Evolutionary conservation across 495 filamentous ascomycete species (phyloP), one percentile per base, ranked within the genome.

Genomic region (Physcia stellaris): DNA sequence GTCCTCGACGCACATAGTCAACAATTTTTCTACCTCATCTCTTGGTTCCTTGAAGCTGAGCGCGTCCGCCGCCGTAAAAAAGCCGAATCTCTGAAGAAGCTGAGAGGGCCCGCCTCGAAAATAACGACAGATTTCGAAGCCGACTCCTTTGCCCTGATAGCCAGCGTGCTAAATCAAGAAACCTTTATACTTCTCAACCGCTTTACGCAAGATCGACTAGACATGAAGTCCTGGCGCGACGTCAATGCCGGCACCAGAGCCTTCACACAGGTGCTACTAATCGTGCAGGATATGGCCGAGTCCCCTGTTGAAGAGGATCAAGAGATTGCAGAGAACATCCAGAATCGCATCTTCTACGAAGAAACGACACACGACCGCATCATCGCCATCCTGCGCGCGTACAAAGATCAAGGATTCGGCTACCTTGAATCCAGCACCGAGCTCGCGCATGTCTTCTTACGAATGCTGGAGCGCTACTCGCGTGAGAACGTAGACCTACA

Each of bases 321-420:
- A 56, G 92, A 96, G 43, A 95, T 99, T 49, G 92, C 92, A 4
- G 88, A 99, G 50, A 99, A 98, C 45, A 94, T 93, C 27, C 79
- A 93, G 37, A 90, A 80, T 49, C 83, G 92, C 21, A 84, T 99
- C 1, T 99, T 99, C 55, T 96, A 99, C 60, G 92, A 99, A 57
- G 86, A 96, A 50, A 77, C 80, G 0, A 95, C 86, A 0, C 83
- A 96, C 50, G 88, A 96, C 43, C 67, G 83, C 5, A 71, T 96
- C 16, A 64, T 90, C 18, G 68, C 75, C 30, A 82, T 94, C 23
- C 63, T 84, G 0, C 68, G 83, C 45, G 73, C 73, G 13, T 96
- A 87, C 57, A 94, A 88, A 46, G 83, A 88, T 37, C 92, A 96
- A 59, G 83, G 85, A 0, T 92, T 95, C 46, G 83, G 84, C 27